These are phyloP conservation scores for Lactarius deliciosus DNA, from an alignment of 768 basidiomycete species.

Conservation along the genomic window DNA sequence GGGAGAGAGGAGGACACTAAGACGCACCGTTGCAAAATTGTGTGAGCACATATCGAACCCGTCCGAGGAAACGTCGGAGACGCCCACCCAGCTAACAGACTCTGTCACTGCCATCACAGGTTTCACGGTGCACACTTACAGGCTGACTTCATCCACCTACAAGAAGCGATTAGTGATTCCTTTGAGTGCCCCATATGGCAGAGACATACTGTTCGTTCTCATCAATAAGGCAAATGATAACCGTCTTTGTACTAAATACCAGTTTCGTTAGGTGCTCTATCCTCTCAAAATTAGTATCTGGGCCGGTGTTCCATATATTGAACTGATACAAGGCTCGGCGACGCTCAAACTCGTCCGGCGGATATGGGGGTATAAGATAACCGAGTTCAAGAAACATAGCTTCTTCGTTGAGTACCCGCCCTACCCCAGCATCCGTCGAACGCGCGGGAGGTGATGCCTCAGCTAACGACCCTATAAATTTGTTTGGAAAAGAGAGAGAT, in stretches of 20 bases:
- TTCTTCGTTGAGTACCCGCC: conserved; percentile 63
- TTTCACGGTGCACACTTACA: conserved; percentile 46
- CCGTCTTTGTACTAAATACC: conserved; percentile 88
- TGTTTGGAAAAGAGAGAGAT: conserved; percentile 59
- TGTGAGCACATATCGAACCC: conserved; percentile 79
- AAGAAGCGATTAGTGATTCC: conserved; percentile 21
- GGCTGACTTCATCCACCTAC: conserved; percentile 87
- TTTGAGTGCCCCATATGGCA: background rate
- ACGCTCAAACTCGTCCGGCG: conserved; percentile 81
- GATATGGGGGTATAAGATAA: conserved; percentile 78
- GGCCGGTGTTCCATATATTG: conserved; percentile 84
- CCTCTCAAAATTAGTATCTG: conserved; percentile 89
- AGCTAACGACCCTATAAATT: background rate
- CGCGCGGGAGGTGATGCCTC: conserved; percentile 32
- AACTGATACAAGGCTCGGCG: conserved; percentile 88
- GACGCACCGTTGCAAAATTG: conserved; percentile 70
- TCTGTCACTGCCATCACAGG: background rate
- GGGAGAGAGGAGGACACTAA: background rate
- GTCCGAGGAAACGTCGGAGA: conserved; percentile 49
- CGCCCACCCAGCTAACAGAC: conserved; percentile 46
- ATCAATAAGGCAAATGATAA: conserved; percentile 81
- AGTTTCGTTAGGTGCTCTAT: conserved; percentile 91
- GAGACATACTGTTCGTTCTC: conserved; percentile 71
- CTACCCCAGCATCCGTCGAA: conserved; percentile 36
- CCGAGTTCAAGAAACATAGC: conserved; percentile 62